These are phyloP conservation scores for Cinnamomum micranthum DNA, from an alignment of 164 flowering plant species.

Conservation along the genomic window DNA sequence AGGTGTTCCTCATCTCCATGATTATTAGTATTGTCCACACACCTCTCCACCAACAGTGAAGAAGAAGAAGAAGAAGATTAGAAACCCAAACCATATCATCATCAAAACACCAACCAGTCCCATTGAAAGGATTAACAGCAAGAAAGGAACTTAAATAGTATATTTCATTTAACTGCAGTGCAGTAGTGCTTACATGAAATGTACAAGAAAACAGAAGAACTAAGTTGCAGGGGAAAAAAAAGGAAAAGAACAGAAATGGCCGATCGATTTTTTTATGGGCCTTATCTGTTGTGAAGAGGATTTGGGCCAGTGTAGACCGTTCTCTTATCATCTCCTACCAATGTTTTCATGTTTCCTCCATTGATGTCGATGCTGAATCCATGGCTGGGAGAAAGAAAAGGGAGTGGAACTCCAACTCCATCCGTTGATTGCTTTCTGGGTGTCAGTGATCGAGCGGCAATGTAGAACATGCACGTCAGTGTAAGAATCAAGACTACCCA, in stretches of 20 bases:
- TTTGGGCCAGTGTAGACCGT: not conserved
- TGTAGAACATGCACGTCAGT: not conserved
- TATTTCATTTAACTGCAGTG: not conserved
- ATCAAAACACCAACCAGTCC: too few relatives aligned
- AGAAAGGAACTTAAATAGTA: not conserved
- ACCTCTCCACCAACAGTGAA: not conserved
- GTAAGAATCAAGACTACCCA: not conserved
- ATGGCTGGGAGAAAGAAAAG: not conserved
- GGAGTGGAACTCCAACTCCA: not conserved
- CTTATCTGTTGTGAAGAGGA: constrained; percentile 2
- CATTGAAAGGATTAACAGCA: too few relatives aligned
- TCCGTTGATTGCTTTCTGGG: not conserved
- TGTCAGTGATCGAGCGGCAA: not conserved
- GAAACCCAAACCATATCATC: too few relatives aligned
- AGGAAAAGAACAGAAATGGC: too few relatives aligned
- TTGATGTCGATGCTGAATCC: not conserved
- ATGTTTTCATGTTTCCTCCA: not conserved
- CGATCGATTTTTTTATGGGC: not conserved
- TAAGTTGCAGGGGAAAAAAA: not conserved
- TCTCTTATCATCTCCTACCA: constrained; percentile 1
- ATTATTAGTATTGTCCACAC: not conserved
- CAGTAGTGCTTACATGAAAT: not conserved
- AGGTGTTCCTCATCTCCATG: not conserved
- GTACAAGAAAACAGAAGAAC: not conserved
- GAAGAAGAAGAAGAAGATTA: too few relatives aligned